These are phyloP conservation scores for Wickerhamiella sergipiensis DNA, from an alignment of 805 yeast species.

Conservation along the genomic window DNA sequence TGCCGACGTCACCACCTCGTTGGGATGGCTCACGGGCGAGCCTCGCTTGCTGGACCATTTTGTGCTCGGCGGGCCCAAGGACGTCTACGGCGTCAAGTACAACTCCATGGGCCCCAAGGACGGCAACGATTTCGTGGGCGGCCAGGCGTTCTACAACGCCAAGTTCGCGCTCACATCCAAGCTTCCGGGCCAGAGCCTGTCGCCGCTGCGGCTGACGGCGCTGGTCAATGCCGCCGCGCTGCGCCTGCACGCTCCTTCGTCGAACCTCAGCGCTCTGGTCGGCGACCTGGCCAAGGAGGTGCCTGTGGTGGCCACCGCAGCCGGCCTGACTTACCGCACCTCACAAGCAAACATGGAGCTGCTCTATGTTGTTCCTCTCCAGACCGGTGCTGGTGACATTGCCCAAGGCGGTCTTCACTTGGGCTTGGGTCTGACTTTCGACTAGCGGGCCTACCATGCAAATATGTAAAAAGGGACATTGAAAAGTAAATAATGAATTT, in stretches of 20 bases:
- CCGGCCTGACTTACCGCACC: slow-evolving; percentile 45
- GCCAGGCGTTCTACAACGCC: slow-evolving; percentile 42
- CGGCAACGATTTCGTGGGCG: slow-evolving; percentile 47
- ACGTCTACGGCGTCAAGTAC: slow-evolving; percentile 49
- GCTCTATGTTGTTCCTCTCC: slow-evolving; percentile 45
- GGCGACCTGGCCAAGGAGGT: slow-evolving; percentile 16
- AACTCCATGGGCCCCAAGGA: slow-evolving; percentile 55
- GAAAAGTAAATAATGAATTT: background rate
- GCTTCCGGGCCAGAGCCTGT: slow-evolving; percentile 35
- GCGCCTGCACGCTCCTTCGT: slow-evolving; percentile 15
- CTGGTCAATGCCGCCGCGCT: slow-evolving; percentile 55
- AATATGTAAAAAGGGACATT: background rate
- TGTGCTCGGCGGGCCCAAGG: slow-evolving; percentile 61
- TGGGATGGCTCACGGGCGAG: slow-evolving; percentile 18
- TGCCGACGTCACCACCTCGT: slow-evolving; percentile 9
- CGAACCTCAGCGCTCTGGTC: slow-evolving; percentile 19
- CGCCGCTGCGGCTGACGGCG: slow-evolving; percentile 48
- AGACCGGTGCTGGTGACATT: slow-evolving; percentile 32
- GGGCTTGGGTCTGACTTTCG: slow-evolving; percentile 38
- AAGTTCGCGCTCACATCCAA: slow-evolving; percentile 44
- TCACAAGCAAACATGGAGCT: slow-evolving; percentile 50
- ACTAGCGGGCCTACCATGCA: slow-evolving; percentile 1
- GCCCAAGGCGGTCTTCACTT: slow-evolving; percentile 46
- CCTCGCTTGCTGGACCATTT: slow-evolving; percentile 63
- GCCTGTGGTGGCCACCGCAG: slow-evolving; percentile 38